Evolutionary conservation across 1,284 basidiomycete genomes (phyloP), one percentile per base, ranked within the genome.

Genomic region (Spongiforma sp.): DNA sequence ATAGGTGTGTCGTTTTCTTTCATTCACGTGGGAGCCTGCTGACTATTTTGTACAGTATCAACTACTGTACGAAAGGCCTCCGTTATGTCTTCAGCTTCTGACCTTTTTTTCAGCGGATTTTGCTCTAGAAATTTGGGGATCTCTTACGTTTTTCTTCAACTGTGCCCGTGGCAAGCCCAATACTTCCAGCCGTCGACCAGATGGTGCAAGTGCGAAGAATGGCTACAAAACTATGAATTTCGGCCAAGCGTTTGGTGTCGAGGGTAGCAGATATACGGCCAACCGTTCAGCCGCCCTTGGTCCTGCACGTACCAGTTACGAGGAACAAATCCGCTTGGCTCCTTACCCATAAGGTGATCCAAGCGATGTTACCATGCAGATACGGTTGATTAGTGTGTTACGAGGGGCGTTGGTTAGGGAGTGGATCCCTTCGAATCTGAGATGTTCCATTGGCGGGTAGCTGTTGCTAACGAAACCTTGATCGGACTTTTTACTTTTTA

Each of bases 121-220:
- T 70, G 69, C 75, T 5, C 59, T 75, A 41, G 93, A 94, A 77
- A 93, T 93, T 30, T 76, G 71, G 53, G 77, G 79, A 59, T 91
- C 90, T 2, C 65, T 91, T 66, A 81, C 77, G 65, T 94, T 88
- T 80, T 93, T 88, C 77, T 65, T 85, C 61, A 79, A 80, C 71
- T 84, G 78, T 70, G 62, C 76, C 17, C 79, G 79, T 26, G 80
- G 86, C 61, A 83, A 83, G 67, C 81, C 84, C 11, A 72, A 79
- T 55, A 80, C 86, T 36, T 80, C 79, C 14, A 76, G 72, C 14
- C 73, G 76, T 57, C 73, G 68, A 43, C 55, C 68, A 50, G 69
- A 75, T 56, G 53, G 63, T 17, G 68, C 75, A 37, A 73, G 76
- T 39, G 74, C 71, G 57, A 77, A 77, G 41, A 68, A 50, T n/a